Conservation (phyloP, 495 filamentous ascomycete genomes). For the Podospora didyma region DNA sequence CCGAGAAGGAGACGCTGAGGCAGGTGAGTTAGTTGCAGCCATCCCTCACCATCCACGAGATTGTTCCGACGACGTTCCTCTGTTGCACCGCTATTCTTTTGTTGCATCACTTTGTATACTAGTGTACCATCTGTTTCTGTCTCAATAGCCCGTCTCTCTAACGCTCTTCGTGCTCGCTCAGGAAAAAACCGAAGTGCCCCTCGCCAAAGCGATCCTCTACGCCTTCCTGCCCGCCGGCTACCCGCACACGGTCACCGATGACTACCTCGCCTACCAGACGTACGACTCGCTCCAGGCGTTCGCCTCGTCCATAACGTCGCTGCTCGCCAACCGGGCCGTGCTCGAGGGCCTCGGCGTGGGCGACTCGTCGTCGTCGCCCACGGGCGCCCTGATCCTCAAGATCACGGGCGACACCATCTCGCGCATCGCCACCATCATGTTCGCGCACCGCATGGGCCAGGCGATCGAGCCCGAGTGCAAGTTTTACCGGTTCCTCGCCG, state of each 20-base stretch:
- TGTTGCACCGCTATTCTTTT: too few relatives aligned
- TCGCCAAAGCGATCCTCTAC: constrained; percentile 46
- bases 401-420: constrained; percentile 83
- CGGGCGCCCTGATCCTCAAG: constrained; percentile 79
- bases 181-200: constrained; percentile 27
- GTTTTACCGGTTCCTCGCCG: constrained; percentile 83
- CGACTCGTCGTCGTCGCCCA: constrained; percentile 78
- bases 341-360: constrained; percentile 92
- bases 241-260: constrained; percentile 82
- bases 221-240: constrained; percentile 92
- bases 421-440: constrained; percentile 83
- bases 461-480: constrained; percentile 95
- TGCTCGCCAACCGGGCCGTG: constrained; percentile 84
- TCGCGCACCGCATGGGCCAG: constrained; percentile 79
- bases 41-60: background rate
- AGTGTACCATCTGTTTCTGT: background rate
- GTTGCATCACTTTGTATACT: too few relatives aligned
- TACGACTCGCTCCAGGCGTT: constrained; percentile 92
- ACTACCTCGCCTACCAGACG: constrained; percentile 74
- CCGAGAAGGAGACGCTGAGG: constrained; percentile 12
- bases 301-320: constrained; percentile 84
- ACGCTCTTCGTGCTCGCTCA: constrained; percentile 3
- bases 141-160: background rate
- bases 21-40: constrained; percentile 10
- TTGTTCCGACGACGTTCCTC: too few relatives aligned